A percentile compares a stretch with the other conserved stretches of the same genome.
Evolutionary conservation across 108 stramenopile species (phyloP).

Genomic region (Seminavis robusta): DNA sequence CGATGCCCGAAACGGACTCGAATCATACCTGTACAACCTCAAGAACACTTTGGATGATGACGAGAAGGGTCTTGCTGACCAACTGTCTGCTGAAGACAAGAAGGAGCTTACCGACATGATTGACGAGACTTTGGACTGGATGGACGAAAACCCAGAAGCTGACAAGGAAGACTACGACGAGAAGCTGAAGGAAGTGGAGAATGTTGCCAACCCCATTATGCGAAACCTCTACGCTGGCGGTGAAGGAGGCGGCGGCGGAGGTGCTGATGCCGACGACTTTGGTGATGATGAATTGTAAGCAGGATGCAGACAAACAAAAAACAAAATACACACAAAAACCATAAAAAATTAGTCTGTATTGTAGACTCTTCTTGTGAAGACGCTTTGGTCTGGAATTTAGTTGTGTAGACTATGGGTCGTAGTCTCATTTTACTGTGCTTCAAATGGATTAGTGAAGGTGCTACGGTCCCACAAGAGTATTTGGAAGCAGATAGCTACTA

Average conservation of each 20-base stretch:
- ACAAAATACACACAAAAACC: neutral
- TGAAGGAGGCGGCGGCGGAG: constrained; percentile 63
- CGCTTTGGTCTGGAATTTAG: neutral
- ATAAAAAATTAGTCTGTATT: no score
- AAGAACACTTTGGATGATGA: constrained; percentile 85
- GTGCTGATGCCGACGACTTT: constrained; percentile 42
- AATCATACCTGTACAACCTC: constrained; percentile 91
- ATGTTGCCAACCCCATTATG: constrained; percentile 88
- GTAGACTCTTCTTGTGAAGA: neutral
- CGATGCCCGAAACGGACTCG: constrained; percentile 87
- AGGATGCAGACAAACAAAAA: neutral
- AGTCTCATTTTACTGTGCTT: no score
- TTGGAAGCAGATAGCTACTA: no score
- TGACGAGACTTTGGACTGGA: constrained; percentile 93
- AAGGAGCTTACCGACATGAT: constrained; percentile 78
- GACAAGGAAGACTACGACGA: constrained; percentile 80
- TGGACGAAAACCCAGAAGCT: constrained; percentile 91
- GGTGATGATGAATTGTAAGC: constrained; percentile 69
- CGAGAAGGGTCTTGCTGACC: constrained; percentile 69
- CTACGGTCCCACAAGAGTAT: no score
- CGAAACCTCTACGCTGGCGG: constrained; percentile 78
- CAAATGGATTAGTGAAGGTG: no score
- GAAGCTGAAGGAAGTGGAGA: constrained; percentile 90
- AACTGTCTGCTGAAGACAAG: constrained; percentile 74
- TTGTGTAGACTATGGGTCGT: no score